Evolutionary conservation across 371 early-diverging fungal genomes (phyloP).

Genomic region (Globomyces sp.): DNA sequence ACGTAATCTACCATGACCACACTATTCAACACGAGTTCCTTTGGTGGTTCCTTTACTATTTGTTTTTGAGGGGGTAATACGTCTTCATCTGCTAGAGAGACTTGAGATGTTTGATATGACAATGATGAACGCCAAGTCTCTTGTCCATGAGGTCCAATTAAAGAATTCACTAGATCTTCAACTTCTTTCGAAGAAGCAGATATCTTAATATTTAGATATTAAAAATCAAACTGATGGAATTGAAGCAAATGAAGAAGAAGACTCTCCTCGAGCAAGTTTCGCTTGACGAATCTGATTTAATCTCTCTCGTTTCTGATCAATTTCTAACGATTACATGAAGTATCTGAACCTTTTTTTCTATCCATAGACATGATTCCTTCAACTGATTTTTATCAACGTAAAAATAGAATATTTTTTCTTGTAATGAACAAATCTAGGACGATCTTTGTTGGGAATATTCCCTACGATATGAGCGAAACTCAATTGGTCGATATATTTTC

Average conservation of each 20-base stretch:
- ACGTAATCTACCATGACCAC: slow-evolving; percentile 13
- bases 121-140: neutral
- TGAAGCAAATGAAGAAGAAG: neutral
- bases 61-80: neutral
- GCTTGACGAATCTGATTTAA: neutral
- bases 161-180: slow-evolving; percentile 21
- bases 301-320: slow-evolving; percentile 8
- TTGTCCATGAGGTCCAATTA: slow-evolving; percentile 19
- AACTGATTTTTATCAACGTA: neutral
- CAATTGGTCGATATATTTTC: slow-evolving; percentile 84
- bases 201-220: neutral
- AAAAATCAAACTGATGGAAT: neutral
- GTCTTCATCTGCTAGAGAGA: slow-evolving; percentile 3
- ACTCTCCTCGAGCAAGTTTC: neutral
- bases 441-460: slow-evolving; percentile 72
- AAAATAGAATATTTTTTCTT: neutral
- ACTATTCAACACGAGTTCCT: slow-evolving; percentile 7
- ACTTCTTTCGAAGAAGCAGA: slow-evolving; percentile 15
- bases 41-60: neutral
- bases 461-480: slow-evolving; percentile 87
- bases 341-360: too few species aligned
- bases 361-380: too few species aligned
- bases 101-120: neutral
- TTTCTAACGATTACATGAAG: neutral
- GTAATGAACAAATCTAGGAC: slow-evolving; percentile 7